phyloP scores from a whole-genome alignment of 352 stramenopile genomes.

The Globisporangium solare region DNA sequence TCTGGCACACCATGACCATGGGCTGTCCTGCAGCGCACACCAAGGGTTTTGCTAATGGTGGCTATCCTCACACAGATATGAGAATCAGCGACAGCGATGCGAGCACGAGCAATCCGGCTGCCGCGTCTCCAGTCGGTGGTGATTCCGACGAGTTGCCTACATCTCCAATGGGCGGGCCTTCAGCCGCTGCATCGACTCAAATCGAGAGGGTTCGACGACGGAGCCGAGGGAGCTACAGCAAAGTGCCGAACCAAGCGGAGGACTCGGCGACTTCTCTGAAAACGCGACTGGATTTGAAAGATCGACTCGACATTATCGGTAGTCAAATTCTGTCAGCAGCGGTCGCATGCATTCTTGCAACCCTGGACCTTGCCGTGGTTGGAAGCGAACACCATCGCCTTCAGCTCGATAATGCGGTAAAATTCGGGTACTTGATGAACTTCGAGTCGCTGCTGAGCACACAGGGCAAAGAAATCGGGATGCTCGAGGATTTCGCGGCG shows the following conservation, averaged over 20 bases:
- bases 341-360: slow-evolving; percentile 57
- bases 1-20: slow-evolving; percentile 88
- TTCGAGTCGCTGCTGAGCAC: slow-evolving; percentile 87
- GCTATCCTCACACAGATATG: slow-evolving; percentile 31
- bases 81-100: neutral
- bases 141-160: slow-evolving; percentile 24
- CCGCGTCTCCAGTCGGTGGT: slow-evolving; percentile 22
- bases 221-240: slow-evolving; percentile 16
- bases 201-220: slow-evolving; percentile 16
- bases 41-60: slow-evolving; percentile 73
- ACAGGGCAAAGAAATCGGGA: slow-evolving; percentile 93
- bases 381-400: slow-evolving; percentile 54
- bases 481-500: slow-evolving; percentile 91
- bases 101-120: slow-evolving; percentile 13
- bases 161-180: slow-evolving; percentile 23
- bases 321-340: slow-evolving; percentile 73
- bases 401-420: slow-evolving; percentile 49
- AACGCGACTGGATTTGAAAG: slow-evolving; percentile 58
- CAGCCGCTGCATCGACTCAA: slow-evolving; percentile 19
- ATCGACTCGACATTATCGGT: slow-evolving; percentile 64
- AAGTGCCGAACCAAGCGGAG: slow-evolving; percentile 12
- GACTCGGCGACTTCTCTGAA: slow-evolving; percentile 60
- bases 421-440: slow-evolving; percentile 69
- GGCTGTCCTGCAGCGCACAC: slow-evolving; percentile 74
- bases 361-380: slow-evolving; percentile 52